phyloP scores from a whole-genome alignment of 2,329 filamentous ascomycete species.

The Penicillium hesseltinei region DNA sequence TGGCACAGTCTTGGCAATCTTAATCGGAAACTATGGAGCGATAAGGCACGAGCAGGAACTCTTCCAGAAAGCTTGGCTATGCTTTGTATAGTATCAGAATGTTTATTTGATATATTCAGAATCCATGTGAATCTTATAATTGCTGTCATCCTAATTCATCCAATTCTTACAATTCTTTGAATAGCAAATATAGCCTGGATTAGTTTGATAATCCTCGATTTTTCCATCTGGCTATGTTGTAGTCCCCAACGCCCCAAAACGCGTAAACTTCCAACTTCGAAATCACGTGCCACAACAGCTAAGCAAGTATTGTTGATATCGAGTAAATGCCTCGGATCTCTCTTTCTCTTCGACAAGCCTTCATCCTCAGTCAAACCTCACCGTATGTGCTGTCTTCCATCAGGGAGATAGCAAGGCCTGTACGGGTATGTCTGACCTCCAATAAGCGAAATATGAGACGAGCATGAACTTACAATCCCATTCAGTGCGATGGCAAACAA shows the following conservation, averaged over 20 bases:
- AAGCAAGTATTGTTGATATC: neutral
- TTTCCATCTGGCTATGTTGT: too few relatives aligned
- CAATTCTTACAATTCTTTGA: neutral
- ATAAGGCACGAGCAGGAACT: neutral
- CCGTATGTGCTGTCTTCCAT: neutral
- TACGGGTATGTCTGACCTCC: neutral
- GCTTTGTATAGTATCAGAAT: neutral
- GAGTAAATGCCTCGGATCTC: too few relatives aligned
- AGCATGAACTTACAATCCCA: neutral
- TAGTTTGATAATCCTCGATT: neutral
- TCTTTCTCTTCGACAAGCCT: neutral
- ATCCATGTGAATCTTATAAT: accelerated
- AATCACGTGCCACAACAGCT: neutral
- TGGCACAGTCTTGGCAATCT: neutral
- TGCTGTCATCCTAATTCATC: too few relatives aligned
- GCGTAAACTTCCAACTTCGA: neutral
- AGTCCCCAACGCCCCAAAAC: neutral
- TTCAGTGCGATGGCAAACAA: neutral
- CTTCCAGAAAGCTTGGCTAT: neutral
- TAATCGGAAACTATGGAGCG: neutral
- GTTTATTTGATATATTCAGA: neutral
- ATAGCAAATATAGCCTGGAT: neutral
- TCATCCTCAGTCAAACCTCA: neutral
- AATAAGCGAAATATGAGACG: neutral
- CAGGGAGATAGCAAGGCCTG: neutral